A percentile compares a stretch with the other conserved stretches of the same genome.
phyloP scores from a whole-genome alignment of 2,329 filamentous ascomycete genomes.

The Xylariaceae sp. region DNA sequence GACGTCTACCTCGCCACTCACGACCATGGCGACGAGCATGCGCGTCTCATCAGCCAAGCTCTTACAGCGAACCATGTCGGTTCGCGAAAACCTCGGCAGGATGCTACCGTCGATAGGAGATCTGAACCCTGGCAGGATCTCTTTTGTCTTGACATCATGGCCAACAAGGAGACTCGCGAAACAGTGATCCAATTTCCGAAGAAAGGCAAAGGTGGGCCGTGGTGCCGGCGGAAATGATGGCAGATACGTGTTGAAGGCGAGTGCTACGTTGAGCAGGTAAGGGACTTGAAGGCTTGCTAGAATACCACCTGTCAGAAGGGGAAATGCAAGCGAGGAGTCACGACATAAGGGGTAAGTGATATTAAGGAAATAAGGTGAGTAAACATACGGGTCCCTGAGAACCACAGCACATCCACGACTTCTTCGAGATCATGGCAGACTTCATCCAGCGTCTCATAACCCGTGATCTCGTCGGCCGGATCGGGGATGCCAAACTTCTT shows the following conservation, averaged over 20 bases:
- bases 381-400: constrained; percentile 74
- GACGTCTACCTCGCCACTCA: constrained; percentile 50
- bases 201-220: constrained; percentile 60
- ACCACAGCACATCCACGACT: constrained; percentile 77
- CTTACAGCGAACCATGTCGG: constrained; percentile 83
- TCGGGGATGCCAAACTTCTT: constrained; percentile 51
- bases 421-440: constrained; percentile 69
- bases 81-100: constrained; percentile 63
- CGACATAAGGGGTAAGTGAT: not conserved
- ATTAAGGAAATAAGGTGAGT: not conserved
- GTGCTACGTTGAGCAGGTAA: constrained; percentile 73
- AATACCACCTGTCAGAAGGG: constrained; percentile 1
- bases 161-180: constrained; percentile 72
- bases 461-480: constrained; percentile 43
- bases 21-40: constrained; percentile 62
- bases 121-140: constrained; percentile 63
- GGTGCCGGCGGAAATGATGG: constrained; percentile 65
- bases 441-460: constrained; percentile 59
- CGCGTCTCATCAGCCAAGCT: constrained; percentile 74
- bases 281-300: constrained; percentile 74
- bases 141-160: constrained; percentile 59
- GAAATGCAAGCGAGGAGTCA: not conserved
- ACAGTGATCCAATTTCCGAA: constrained; percentile 76
- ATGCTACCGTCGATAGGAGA: constrained; percentile 40
- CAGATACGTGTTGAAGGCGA: constrained; percentile 66